phyloP scores from a whole-genome alignment of 768 basidiomycete genomes.

The Hygrophorus pudorinus region DNA sequence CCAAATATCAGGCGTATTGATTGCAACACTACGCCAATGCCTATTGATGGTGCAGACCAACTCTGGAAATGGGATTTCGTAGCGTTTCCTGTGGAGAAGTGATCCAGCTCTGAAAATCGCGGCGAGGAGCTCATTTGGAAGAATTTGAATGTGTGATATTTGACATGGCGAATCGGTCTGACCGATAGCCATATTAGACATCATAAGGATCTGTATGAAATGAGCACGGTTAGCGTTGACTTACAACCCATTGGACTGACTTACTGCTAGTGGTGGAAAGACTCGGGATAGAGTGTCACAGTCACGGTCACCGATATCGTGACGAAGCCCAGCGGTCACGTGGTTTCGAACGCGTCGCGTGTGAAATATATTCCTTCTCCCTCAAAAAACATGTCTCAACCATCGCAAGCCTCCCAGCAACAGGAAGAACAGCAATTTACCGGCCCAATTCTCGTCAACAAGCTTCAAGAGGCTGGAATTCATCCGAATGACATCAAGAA shows the following conservation, averaged over 20 bases:
- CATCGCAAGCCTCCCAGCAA: constrained; percentile 31
- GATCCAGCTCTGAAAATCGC: neutral
- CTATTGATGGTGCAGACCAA: constrained; percentile 19
- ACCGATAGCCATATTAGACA: neutral
- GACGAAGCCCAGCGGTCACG: constrained; percentile 1
- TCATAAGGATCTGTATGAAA: neutral
- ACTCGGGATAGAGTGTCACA: no score
- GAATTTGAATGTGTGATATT: neutral
- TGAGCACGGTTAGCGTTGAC: no score
- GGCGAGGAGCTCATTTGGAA: no score
- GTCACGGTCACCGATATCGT: neutral
- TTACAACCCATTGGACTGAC: no score
- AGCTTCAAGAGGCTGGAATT: constrained; percentile 84
- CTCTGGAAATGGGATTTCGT: constrained; percentile 7
- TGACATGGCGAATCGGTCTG: neutral
- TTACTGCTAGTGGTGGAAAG: no score
- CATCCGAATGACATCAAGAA: constrained; percentile 91
- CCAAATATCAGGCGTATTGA: constrained; percentile 22
- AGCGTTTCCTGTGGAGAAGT: neutral
- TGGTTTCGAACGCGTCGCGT: neutral
- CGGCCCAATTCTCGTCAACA: constrained; percentile 78
- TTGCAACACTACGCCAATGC: constrained; percentile 17
- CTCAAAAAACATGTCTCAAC: constrained; percentile 40
- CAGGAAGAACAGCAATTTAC: constrained; percentile 49
- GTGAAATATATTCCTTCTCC: no score